Base-by-base conservation (phyloP, 140 eudicot species). In the Erigeron philadelphicus region DNA sequence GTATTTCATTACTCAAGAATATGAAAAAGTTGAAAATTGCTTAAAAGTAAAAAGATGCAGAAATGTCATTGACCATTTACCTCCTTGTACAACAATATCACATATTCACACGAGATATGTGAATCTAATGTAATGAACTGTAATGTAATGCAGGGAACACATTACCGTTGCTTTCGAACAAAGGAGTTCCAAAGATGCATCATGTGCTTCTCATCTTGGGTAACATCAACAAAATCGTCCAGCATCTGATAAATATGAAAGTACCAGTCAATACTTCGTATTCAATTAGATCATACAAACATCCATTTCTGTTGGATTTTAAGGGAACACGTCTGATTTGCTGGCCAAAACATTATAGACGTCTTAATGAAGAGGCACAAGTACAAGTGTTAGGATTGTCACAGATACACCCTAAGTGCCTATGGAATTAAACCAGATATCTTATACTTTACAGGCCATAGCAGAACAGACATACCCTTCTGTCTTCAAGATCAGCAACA, bases 111-210 rank as follows among this genome's bases (percentile, higher is more conserved):
- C 8, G 21, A 66, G 12, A 66, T 65, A 18, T 65, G 17, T 42
- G 45, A 2, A 66, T 25, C 58, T 46, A 66, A 59, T 45, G 44
- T 16, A 46, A 50, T 12, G 60, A 31, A 66, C 25, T 17, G 72
- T 50, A 52, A 62, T 49, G 16, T 12, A 49, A 55, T 15, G 64
- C 42, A 1, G 64, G 23, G 48, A 38, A 57, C 63, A 64, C 15
- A 56, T 68, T 42, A 87, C 96, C 95, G 73, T 68, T 89, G 95
- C 79, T 84, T 90, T 81, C 97, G 74, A 38, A 86, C 82, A 57
- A 91, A 91, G 43, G 97, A 91, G 80, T 91, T 91, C 97, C 97
- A 91, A 13, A 91, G 89, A 82, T 91, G 96, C 97, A 90, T 90
- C 82, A 90, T 70, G 59, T 81, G 85, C 73, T 90, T 90, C 80